Evolutionary conservation across 768 basidiomycete genomes (phyloP).

Genomic region (Suillus alpinus): DNA sequence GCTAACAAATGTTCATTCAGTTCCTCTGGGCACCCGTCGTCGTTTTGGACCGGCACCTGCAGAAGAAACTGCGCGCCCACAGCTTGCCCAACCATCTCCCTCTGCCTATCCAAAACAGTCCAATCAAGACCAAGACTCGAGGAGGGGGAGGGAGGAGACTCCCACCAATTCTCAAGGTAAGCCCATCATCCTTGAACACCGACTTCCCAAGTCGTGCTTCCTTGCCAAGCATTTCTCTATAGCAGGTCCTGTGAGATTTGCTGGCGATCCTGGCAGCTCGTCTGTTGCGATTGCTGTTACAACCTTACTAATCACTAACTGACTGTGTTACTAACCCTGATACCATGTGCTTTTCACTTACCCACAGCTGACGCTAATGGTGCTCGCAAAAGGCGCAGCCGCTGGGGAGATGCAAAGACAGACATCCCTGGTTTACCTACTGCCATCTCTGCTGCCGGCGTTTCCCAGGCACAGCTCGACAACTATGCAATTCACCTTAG

Average conservation of each 20-base stretch:
- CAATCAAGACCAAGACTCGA: slow-evolving; percentile 54
- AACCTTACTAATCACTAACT: slow-evolving; percentile 36
- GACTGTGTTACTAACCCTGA: slow-evolving; percentile 54
- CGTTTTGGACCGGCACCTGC: slow-evolving; percentile 87
- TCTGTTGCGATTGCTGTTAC: slow-evolving; percentile 16
- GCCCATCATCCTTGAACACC: slow-evolving; percentile 39
- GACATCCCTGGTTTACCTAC: slow-evolving; percentile 93
- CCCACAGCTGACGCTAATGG: slow-evolving; percentile 75
- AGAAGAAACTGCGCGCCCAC: slow-evolving; percentile 80
- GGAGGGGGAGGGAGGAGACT: slow-evolving; percentile 68
- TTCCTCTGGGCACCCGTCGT: slow-evolving; percentile 83
- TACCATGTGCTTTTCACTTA: slow-evolving; percentile 40
- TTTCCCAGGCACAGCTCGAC: slow-evolving; percentile 94
- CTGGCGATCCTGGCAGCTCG: neutral
- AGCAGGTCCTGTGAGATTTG: slow-evolving; percentile 4
- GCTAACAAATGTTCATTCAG: slow-evolving; percentile 34
- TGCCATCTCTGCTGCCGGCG: slow-evolving; percentile 88
- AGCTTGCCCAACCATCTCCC: slow-evolving; percentile 83
- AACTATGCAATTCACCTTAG: slow-evolving; percentile 96
- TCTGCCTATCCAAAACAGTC: slow-evolving; percentile 76
- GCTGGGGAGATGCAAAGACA: slow-evolving; percentile 94
- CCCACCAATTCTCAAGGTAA: slow-evolving; percentile 75
- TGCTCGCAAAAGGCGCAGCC: slow-evolving; percentile 91
- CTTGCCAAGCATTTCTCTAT: slow-evolving; percentile 22
- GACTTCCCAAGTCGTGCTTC: slow-evolving; percentile 36